A percentile compares a stretch with the other conserved stretches of the same genome.
phyloP scores from a whole-genome alignment of 1,139 yeast species.

The Suhomyces taliae region DNA sequence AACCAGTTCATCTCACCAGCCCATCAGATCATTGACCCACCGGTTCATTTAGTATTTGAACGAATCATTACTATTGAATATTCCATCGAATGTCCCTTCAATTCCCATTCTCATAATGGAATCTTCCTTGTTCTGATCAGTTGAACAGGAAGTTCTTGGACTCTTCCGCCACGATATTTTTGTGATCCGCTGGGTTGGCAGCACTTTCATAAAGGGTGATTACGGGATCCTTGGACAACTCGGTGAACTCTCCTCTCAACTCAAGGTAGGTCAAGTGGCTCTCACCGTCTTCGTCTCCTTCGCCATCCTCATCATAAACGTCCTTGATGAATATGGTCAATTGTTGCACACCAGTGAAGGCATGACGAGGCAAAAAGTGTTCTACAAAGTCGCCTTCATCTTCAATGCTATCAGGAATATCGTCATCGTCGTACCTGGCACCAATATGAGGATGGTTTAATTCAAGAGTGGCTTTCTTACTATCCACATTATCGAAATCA shows the following conservation, averaged over 20 bases:
- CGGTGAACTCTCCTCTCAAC: constrained; percentile 75
- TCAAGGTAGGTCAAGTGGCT: constrained; percentile 71
- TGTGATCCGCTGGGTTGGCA: constrained; percentile 90
- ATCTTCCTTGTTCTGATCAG: not conserved
- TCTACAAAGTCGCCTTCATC: constrained; percentile 67
- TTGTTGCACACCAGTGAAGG: constrained; percentile 69
- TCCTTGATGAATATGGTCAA: constrained; percentile 67
- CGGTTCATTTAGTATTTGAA: no score
- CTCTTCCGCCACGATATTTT: constrained; percentile 32
- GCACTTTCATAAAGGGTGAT: constrained; percentile 83
- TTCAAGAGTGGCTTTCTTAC: constrained; percentile 50
- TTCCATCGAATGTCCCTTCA: no score
- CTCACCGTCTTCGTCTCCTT: constrained; percentile 57
- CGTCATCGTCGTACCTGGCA: constrained; percentile 34
- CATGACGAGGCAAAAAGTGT: constrained; percentile 74
- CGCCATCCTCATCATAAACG: constrained; percentile 49
- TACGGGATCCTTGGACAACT: constrained; percentile 64
- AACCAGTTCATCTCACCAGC: no score
- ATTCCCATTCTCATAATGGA: not conserved
- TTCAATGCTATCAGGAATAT: constrained; percentile 32
- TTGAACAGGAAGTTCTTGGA: constrained; percentile 6
- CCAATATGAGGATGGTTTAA: constrained; percentile 69
- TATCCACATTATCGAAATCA: constrained; percentile 66
- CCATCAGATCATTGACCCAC: no score
- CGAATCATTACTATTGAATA: no score